Evolutionary conservation across 1,284 basidiomycete species (phyloP), one percentile per base, ranked within the genome.

Genomic region (Moesziomyces globuligerus): DNA sequence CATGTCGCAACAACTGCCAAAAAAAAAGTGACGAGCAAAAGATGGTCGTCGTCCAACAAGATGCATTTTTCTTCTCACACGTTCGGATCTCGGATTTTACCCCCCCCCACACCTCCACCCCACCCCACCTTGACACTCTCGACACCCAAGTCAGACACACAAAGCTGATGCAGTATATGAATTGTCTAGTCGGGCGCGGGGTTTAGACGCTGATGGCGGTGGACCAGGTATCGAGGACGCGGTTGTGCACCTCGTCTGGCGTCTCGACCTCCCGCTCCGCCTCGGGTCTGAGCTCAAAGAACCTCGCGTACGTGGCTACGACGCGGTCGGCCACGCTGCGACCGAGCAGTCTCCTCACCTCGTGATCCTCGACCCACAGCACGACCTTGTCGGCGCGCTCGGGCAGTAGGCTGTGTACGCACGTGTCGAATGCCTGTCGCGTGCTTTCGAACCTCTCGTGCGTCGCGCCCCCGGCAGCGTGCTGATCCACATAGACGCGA

Each of bases 341-440:
- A 13, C 56, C 48, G 7, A 72, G 15, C 32, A 53, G n/a, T 47
- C 46, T 51, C n/a, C 50, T 44, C 28, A 72, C 50, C 44, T 67
- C 58, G 8, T 24, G 24, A 44, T 67, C 68, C 23, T 72, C 68
- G 13, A 72, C 39, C 62, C 62, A 72, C 29, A 52, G 21, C 32
- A 9, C 26, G 26, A 62, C 38, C 34, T 66, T 67, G 13, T 10
- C 44, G 6, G 54, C 59, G 25, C 60, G 61, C 15, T 61, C 62
- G 4, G 46, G 48, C 2, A 51, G 20, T 17, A 66, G 42, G 44
- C 53, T 60, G 41, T 66, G 57, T 36, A 61, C 48, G 26, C 68
- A 71, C 43, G 68, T 71, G n/a, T 57, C 47, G 28, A 71, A 52
- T 1, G 68, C 68, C 8, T 57, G 28, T 17, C 53, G 57, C 1